Conservation (phyloP, 2,329 filamentous ascomycete species). For the Scedosporium dehoogii region DNA sequence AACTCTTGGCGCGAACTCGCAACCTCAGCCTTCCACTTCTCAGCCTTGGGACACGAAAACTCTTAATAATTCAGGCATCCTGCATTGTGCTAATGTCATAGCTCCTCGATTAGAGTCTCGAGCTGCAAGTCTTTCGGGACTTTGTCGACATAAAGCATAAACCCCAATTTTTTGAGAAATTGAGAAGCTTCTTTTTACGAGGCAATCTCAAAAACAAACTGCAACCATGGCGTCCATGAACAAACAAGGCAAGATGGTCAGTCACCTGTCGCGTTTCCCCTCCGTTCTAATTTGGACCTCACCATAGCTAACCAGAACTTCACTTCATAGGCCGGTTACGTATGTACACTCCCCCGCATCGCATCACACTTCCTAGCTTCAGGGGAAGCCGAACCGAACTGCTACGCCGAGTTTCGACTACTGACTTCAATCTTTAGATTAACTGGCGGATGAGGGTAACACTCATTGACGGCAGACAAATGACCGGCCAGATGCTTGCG, state of each 20-base stretch:
- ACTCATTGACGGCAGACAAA: conserved; percentile 87
- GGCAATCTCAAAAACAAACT: conserved; percentile 19
- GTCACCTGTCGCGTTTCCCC: conserved; percentile 28
- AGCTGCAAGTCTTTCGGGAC: conserved; percentile 2
- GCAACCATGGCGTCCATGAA: conserved; percentile 55
- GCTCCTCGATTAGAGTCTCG: conserved; percentile 2
- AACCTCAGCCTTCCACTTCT: neutral
- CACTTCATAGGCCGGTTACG: conserved; percentile 54
- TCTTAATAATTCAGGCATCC: neutral
- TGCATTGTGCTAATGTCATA: neutral
- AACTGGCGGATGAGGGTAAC: conserved; percentile 99
- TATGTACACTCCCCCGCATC: conserved; percentile 28
- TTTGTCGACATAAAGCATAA: neutral
- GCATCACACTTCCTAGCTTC: neutral
- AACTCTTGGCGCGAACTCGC: neutral
- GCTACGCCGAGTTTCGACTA: neutral
- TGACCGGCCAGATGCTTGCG: conserved; percentile 96
- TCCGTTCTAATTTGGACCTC: conserved; percentile 12
- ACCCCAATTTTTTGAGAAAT: conserved; percentile 23
- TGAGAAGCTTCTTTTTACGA: conserved; percentile 2
- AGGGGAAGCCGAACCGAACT: neutral
- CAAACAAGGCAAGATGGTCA: conserved; percentile 99
- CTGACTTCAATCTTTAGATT: conserved; percentile 50
- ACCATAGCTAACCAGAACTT: conserved; percentile 2
- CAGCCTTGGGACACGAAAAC: conserved; percentile 7